Evolutionary conservation across 2,329 filamentous ascomycete species (phyloP), one percentile per base, ranked within the genome.

Genomic region (Fusarium sp.): DNA sequence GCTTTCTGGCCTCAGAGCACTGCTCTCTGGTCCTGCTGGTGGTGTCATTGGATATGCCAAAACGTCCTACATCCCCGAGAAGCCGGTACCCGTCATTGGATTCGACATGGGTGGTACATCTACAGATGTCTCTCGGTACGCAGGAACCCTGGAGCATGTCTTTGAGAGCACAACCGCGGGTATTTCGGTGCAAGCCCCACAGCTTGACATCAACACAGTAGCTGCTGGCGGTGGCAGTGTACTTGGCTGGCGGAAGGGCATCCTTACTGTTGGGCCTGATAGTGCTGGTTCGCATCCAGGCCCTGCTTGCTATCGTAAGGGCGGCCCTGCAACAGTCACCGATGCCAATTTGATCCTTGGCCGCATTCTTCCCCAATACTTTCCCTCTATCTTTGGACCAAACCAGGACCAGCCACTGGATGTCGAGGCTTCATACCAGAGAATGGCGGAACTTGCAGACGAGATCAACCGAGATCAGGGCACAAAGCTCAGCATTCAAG

Each of bases 41-140:
- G 94, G 95, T 38, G 94, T 97, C 0, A 94, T 97, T 1, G 95
- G 95, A 5, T 97, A 97, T 78, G 94, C 95, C 17, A 88, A 95
- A 15, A 97, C 95, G 0, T 95, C 92, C 2, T 97, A 95, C 77
- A 95, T 97, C 71, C 86, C 90, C 0, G 84, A 91, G 50, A 96
- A 93, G 7, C 92, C 90, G 75, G 93, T 88, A 1, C 94, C 94
- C 0, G 92, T 97, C 5, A 97, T 98, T 74, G 95, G 95, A 0
- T 98, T 98, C 74, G 95, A 98, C 72, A 98, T 98, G 78, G 93
- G 93, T 38, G 94, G 94, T 15, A 98, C 95, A 0, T 94, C 91
- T 60, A 98, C 95, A 1, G 95, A 98, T 78, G 93, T 97, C 8
- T 97, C 93, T 38, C 86, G 95, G 45, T 97, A 95, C 74, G 92